Evolutionary conservation across 2,329 filamentous ascomycete species (phyloP), one percentile per base, ranked within the genome.

Genomic region (Drechslera avenae): DNA sequence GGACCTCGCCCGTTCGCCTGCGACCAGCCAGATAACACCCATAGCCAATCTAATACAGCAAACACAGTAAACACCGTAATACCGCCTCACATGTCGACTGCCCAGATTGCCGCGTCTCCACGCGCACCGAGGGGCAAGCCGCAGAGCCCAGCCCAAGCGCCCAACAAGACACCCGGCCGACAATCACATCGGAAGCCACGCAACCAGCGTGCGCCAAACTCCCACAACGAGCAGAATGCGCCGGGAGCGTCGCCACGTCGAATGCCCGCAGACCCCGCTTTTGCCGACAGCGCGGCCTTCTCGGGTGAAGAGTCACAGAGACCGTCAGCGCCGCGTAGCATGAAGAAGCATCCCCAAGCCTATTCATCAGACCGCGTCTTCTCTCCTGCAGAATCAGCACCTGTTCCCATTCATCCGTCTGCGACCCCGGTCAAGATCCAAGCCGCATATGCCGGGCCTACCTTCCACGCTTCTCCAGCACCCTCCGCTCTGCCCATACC

Each of bases 391-490:
- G 67, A 71, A 41, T 63, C 62, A 26, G 69, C 72, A 35, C 41
- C 56, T 10, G 56, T 52, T 30, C 41, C 56, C 1, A 54, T 54
- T 31, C 57, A 65, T 19, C 32, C 54, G 13, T 51, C 62, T 54
- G 62, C 63, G 10, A 73, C 71, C 4, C 71, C 71, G 5, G 57
- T 63, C n/a, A 73, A 72, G 54, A 54, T 59, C n/a, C 68, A 72
- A 35, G 63, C 72, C 54, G 86, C 88, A 37, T 99, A 96, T 75
- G 94, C 94, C 32, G 94, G 93, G 12, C 89, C 93, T 28, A 95
- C 91, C 4, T 99, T 97, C 73, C 92, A 97, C 73, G 90, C 91
- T 33, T 97, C 94, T 7, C 94, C 94, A 16, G 93, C 92, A 1
- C 89, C 94, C 0, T 95, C 91, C 7, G 86, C 91, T 18, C 80